phyloP scores from a whole-genome alignment of 2,329 filamentous ascomycete genomes.

The Xylaria hypoxylon region DNA sequence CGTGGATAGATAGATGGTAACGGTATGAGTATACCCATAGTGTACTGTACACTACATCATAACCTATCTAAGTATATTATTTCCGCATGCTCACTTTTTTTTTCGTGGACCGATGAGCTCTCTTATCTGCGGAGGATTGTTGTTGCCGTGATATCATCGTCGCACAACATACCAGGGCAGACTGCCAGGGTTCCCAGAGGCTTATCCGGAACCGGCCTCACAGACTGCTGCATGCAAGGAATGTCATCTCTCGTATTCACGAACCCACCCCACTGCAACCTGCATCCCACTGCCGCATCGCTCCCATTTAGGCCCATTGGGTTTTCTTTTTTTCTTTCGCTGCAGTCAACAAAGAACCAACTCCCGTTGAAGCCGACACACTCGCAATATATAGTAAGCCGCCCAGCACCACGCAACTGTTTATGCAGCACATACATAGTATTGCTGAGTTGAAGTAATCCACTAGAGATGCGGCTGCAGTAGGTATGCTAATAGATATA shows the following conservation, averaged over 20 bases:
- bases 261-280: slow-evolving; percentile 25
- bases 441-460: too few relatives aligned
- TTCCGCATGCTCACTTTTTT: neutral
- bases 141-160: slow-evolving; percentile 14
- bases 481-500: too few relatives aligned
- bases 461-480: too few relatives aligned
- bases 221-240: slow-evolving; percentile 25
- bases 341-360: too few relatives aligned
- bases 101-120: neutral
- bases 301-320: neutral
- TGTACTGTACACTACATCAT: too few relatives aligned
- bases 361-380: too few relatives aligned
- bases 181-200: neutral
- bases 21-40: neutral
- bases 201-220: slow-evolving; percentile 23
- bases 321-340: neutral
- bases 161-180: slow-evolving; percentile 3
- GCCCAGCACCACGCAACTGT: neutral
- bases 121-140: slow-evolving; percentile 1
- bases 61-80: neutral
- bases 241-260: slow-evolving; percentile 38
- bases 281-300: slow-evolving; percentile 2
- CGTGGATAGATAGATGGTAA: neutral
- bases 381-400: neutral
- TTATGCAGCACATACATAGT: neutral